Evolutionary conservation across 305 asterid species (phyloP).

Genomic region (Fraxinus xanthoxyloides): DNA sequence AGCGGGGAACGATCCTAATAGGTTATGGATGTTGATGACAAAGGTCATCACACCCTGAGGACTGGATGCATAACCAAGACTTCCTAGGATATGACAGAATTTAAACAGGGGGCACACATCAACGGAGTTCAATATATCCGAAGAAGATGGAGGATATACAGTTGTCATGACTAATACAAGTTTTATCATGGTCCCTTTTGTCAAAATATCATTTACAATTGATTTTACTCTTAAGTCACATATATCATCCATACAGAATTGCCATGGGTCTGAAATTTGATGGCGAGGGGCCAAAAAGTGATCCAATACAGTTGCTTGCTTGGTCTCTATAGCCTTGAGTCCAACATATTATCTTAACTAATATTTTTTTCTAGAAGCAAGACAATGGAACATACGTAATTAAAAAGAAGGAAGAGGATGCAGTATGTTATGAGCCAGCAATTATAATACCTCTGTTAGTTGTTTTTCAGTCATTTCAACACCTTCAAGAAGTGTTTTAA

Average conservation of each 20-base stretch:
- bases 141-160: conserved; percentile 6
- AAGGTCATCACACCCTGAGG: neutral
- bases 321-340: neutral
- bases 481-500: conserved; percentile 82
- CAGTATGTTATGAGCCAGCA: conserved; percentile 1
- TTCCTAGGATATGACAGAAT: neutral
- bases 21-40: neutral
- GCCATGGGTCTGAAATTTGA: neutral
- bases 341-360: neutral
- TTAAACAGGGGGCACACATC: neutral
- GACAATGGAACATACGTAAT: neutral
- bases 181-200: neutral
- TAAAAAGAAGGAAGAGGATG: neutral
- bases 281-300: neutral
- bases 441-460: conserved; percentile 68
- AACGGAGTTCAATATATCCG: neutral
- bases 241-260: neutral
- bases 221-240: neutral
- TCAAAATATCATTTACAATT: neutral
- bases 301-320: neutral
- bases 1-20: neutral
- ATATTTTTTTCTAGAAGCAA: neutral
- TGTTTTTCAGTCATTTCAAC: conserved; percentile 99
- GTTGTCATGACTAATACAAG: neutral
- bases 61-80: neutral